phyloP scores from a whole-genome alignment of 371 early-diverging fungal species.

The Mortierella sp. region DNA sequence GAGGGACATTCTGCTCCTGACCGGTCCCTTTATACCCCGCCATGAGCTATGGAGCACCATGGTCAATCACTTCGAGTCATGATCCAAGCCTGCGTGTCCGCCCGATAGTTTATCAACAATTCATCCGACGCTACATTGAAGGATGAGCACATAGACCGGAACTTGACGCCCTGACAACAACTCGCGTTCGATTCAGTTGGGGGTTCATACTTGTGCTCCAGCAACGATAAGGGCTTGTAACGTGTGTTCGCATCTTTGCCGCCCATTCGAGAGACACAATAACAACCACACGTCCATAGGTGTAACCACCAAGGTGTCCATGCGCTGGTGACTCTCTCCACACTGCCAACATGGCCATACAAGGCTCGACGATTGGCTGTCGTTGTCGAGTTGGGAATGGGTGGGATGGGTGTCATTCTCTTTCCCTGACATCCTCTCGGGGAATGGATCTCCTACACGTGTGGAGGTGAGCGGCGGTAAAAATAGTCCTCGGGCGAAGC shows the following conservation, averaged over 20 bases:
- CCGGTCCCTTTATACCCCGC: neutral
- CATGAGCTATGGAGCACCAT: neutral
- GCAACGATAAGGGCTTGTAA: neutral
- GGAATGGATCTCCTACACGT: neutral
- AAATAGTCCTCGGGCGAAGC: neutral
- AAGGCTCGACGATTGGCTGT: neutral
- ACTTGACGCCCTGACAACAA: too few relatives aligned
- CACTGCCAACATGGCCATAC: neutral
- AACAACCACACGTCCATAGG: neutral
- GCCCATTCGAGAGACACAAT: neutral
- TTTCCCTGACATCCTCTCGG: neutral
- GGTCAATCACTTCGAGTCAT: slow-evolving; percentile 1
- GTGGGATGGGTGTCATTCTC: neutral
- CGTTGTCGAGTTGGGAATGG: neutral
- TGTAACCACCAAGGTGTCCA: neutral
- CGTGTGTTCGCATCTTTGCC: slow-evolving; percentile 8
- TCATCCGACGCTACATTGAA: slow-evolving; percentile 2
- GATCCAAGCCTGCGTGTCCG: neutral
- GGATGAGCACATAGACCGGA: too few relatives aligned
- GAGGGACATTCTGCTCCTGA: neutral
- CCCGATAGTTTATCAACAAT: slow-evolving; percentile 7
- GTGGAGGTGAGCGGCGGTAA: neutral
- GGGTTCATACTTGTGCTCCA: slow-evolving; percentile 5
- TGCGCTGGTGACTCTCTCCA: slow-evolving; percentile 4
- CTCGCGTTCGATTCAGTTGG: neutral